Percentiles rank a stretch among this genome's conserved stretches.
Conservation (phyloP, 1,284 basidiomycete genomes). For the Golubevia sp. region DNA sequence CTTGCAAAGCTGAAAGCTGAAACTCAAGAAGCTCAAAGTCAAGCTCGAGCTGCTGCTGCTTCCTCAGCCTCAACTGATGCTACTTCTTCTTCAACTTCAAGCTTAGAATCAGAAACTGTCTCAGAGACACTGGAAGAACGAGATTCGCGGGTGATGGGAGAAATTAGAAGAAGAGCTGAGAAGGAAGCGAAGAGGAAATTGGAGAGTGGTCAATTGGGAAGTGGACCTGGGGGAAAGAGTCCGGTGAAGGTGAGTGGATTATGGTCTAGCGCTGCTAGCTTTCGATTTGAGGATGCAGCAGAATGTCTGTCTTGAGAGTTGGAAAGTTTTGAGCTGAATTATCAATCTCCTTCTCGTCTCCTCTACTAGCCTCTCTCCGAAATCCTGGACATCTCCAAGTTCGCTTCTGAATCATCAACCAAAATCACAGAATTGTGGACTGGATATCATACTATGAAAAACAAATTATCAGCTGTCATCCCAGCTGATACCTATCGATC, state of each 20-base stretch:
- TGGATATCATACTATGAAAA: constrained; percentile 50
- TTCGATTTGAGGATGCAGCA: background rate
- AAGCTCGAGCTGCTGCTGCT: background rate
- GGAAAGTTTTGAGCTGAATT: too few relatives aligned
- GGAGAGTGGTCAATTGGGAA: constrained; percentile 12
- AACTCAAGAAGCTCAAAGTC: constrained; percentile 5
- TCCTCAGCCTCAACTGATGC: background rate
- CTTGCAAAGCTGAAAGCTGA: background rate
- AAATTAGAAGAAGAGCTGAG: constrained; percentile 21
- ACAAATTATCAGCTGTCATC: constrained; percentile 56
- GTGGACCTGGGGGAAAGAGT: constrained; percentile 12
- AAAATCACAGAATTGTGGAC: constrained; percentile 54
- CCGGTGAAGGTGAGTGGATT: constrained; percentile 25
- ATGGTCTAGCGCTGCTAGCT: constrained; percentile 1
- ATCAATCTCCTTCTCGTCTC: too few relatives aligned
- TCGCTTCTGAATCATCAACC: constrained; percentile 17
- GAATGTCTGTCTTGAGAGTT: too few relatives aligned
- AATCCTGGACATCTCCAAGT: constrained; percentile 45
- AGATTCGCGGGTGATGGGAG: constrained; percentile 21
- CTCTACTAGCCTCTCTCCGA: constrained; percentile 23
- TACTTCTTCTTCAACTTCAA: background rate
- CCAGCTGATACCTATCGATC: constrained; percentile 35
- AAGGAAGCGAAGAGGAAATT: constrained; percentile 9
- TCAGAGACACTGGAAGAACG: constrained; percentile 19
- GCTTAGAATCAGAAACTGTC: background rate